Conservation (phyloP, 805 yeast species). For the Lipomyces yamadae region DNA sequence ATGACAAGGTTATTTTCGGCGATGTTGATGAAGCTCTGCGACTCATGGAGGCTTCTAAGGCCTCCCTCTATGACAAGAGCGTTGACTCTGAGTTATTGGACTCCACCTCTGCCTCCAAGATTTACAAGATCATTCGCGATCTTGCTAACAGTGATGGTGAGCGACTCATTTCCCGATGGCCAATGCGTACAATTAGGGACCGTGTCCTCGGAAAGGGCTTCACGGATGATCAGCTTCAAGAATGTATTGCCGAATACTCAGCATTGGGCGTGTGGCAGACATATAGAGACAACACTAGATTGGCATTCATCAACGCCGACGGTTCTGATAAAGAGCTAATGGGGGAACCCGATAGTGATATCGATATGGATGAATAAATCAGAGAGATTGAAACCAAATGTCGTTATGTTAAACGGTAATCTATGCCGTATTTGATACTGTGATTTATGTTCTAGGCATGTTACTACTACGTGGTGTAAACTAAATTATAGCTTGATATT, state of each 20-base stretch:
- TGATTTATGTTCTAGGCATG: not conserved
- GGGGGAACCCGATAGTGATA: slow-evolving; percentile 8
- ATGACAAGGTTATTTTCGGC: slow-evolving; percentile 65
- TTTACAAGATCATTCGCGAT: slow-evolving; percentile 71
- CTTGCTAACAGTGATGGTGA: slow-evolving; percentile 54
- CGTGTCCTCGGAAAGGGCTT: slow-evolving; percentile 79
- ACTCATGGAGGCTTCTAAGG: slow-evolving; percentile 82
- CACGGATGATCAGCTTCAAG: slow-evolving; percentile 75
- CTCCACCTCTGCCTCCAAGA: slow-evolving; percentile 66
- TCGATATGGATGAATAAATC: slow-evolving; percentile 24
- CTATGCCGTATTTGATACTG: not conserved
- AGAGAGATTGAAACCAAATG: not conserved
- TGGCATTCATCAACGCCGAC: slow-evolving; percentile 35
- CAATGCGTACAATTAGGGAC: slow-evolving; percentile 60
- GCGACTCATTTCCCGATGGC: slow-evolving; percentile 46
- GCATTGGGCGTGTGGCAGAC: slow-evolving; percentile 67
- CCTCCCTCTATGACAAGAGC: slow-evolving; percentile 64
- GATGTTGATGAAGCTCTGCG: slow-evolving; percentile 97
- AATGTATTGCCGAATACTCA: slow-evolving; percentile 75
- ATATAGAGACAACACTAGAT: slow-evolving; percentile 24
- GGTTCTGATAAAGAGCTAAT: slow-evolving; percentile 4
- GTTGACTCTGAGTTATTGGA: slow-evolving; percentile 57
- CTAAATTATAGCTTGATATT: no score
- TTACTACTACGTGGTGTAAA: not conserved
- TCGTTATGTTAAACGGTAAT: not conserved